These are phyloP conservation scores for Boletellus emodensis DNA, from an alignment of 768 basidiomycete genomes.

Conservation along the genomic window DNA sequence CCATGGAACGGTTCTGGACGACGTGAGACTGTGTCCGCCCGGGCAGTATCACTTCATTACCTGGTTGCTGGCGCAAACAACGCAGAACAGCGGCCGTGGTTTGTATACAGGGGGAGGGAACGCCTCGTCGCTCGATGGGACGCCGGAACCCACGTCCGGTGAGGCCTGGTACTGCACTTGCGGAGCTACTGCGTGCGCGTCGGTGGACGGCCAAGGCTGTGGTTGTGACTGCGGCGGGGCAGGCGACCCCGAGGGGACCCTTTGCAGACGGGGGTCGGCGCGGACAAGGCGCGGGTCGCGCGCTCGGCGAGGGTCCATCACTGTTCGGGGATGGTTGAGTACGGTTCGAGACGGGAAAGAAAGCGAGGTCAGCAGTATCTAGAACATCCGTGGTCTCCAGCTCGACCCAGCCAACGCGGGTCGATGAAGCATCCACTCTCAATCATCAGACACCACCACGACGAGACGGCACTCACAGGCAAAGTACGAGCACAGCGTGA, in stretches of 20 bases:
- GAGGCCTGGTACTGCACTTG: conserved; percentile 17
- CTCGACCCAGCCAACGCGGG: conserved; percentile 60
- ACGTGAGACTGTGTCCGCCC: conserved; percentile 11
- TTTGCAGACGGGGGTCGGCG: conserved; percentile 61
- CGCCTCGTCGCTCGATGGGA: conserved; percentile 2
- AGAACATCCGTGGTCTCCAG: conserved; percentile 79
- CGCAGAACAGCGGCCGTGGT: conserved; percentile 83
- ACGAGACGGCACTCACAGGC: conserved; percentile 20
- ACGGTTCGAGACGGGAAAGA: conserved; percentile 13
- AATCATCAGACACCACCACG: conserved; percentile 57
- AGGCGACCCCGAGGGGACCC: conserved; percentile 38
- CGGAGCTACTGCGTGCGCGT: conserved; percentile 10
- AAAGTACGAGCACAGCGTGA: conserved; percentile 7
- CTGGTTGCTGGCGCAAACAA: conserved; percentile 99
- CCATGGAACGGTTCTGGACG: conserved; percentile 92
- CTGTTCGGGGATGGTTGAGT: conserved; percentile 13
- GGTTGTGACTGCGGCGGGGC: conserved; percentile 24
- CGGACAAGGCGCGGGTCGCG: conserved; percentile 79
- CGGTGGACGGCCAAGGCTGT: conserved; percentile 24
- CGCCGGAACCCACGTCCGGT: conserved; percentile 7
- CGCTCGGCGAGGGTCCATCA: conserved; percentile 77
- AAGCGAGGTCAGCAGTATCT: conserved; percentile 85
- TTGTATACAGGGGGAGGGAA: conserved; percentile 41
- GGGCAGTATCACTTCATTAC: conserved; percentile 36
- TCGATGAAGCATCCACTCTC: conserved; percentile 90